Base-by-base conservation (phyloP, 2,329 filamentous ascomycete species). In the Colletotrichum filicis region DNA sequence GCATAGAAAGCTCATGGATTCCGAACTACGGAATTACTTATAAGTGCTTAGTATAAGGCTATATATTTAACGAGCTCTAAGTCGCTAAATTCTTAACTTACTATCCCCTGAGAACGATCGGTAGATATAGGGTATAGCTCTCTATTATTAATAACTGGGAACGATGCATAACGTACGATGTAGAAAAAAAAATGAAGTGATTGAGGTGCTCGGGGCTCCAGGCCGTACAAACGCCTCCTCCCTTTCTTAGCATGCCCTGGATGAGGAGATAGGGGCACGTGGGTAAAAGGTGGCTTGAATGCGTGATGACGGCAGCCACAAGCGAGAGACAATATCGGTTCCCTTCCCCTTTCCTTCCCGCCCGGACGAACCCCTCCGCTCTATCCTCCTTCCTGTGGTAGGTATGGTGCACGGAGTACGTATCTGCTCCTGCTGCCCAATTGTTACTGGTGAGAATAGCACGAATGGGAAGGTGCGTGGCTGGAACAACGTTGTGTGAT, bases 321-420 rank as follows among this genome's bases (percentile, higher is more conserved):
- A 24, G n/a, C 19, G 42, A 55, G 24, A 55, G 52, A 55, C 52
- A 55, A 16, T 26, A 8, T 49, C 28, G 52, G 26, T 37, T 42
- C 32, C 12, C 11, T 35, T 35, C 11, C 11, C 32, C 16, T 46
- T 59, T 63, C 59, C 53, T 64, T 53, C 55, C 53, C 59, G 52
- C 4, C 24, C 9, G 26, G 35, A 68, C 58, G 58, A 64, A 37
- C 69, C 69, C 68, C 68, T 68, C 69, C 55, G 30, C 57, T n/a
- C 24, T 12, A 7, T 19, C 53, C 52, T 55, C 30, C n/a, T 42
- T 22, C 28, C 14, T 14, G 57, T 59, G 53, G 24, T 1, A 9
- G 30, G 8, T 22, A 6, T 11, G 30, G 42, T 24, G 30, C 32
- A 3, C 4, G 12, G 32, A 35, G 32, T 37, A n/a, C 49, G 56